A percentile compares a stretch with the other conserved stretches of the same genome.
Evolutionary conservation across 2,329 filamentous ascomycete species (phyloP).

Genomic region (Calycina herbarum): DNA sequence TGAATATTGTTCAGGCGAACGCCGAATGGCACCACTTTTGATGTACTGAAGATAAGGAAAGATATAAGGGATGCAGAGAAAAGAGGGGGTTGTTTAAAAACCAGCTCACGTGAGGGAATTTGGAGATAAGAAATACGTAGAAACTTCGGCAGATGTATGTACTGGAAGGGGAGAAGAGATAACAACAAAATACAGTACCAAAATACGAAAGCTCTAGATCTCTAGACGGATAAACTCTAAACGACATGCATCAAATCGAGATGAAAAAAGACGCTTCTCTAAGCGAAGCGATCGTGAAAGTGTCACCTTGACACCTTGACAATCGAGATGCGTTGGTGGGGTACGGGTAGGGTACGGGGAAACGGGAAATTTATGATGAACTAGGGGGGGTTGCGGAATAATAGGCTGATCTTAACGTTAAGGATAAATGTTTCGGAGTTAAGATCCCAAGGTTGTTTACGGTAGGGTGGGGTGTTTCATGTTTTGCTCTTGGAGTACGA

Average conservation of each 20-base stretch:
- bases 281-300: not conserved
- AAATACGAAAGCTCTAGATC: not conserved
- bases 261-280: not conserved
- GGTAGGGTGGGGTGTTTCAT: not conserved
- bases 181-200: not conserved
- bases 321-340: not conserved
- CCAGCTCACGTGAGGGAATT: too few species aligned
- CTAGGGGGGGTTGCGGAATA: not conserved
- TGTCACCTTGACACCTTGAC: not conserved
- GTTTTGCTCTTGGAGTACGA: not conserved
- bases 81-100: too few species aligned
- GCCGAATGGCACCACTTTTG: too few species aligned
- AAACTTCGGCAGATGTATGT: too few species aligned
- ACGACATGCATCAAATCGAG: not conserved
- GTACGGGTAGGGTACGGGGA: not conserved
- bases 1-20: too few species aligned
- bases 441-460: not conserved
- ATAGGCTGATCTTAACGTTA: slow-evolving; percentile 4
- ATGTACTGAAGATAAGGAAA: too few species aligned
- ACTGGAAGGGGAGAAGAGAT: not conserved
- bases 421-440: not conserved
- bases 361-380: not conserved
- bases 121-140: too few species aligned
- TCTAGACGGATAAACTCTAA: not conserved
- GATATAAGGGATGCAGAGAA: too few species aligned